These are phyloP conservation scores for Magnusiomyces suaveolens DNA, from an alignment of 1,139 yeast genomes.

Conservation along the genomic window DNA sequence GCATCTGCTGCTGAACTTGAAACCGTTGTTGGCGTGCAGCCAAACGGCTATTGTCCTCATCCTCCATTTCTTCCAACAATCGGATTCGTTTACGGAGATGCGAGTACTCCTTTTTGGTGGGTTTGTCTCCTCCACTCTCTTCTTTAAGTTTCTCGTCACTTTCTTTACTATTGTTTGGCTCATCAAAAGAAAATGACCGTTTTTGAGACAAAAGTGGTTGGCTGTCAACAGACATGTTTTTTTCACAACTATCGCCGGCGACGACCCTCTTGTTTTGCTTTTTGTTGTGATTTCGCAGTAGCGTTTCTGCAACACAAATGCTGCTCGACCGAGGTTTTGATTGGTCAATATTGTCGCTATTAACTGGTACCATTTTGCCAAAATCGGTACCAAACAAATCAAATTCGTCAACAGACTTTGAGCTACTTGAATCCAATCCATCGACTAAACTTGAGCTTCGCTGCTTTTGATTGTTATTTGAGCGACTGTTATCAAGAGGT, in stretches of 20 bases:
- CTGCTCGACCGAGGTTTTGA: not conserved
- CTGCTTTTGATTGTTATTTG: too few species aligned
- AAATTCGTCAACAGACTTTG: too few species aligned
- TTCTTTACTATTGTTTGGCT: too few species aligned
- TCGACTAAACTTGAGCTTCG: too few species aligned
- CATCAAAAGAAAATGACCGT: not conserved
- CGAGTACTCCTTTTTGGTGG: constrained; percentile 2
- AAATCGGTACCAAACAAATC: not conserved
- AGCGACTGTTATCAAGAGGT: too few species aligned
- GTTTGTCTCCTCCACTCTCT: too few species aligned
- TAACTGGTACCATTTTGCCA: not conserved
- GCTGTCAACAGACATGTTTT: not conserved
- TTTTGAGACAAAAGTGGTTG: not conserved
- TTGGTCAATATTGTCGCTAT: not conserved
- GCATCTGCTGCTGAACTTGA: not conserved
- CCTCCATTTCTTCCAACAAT: constrained; percentile 23
- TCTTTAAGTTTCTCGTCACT: too few species aligned
- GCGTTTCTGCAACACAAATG: not conserved
- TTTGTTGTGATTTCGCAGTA: too few species aligned
- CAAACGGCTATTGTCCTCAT: not conserved
- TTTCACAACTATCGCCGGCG: not conserved
- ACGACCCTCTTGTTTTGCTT: too few species aligned
- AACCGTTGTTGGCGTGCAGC: not conserved
- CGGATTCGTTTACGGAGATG: constrained; percentile 26
- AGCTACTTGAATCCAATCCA: too few species aligned